Base-by-base conservation (phyloP, 2,329 filamentous ascomycete genomes). In the Neonectria ditissima region DNA sequence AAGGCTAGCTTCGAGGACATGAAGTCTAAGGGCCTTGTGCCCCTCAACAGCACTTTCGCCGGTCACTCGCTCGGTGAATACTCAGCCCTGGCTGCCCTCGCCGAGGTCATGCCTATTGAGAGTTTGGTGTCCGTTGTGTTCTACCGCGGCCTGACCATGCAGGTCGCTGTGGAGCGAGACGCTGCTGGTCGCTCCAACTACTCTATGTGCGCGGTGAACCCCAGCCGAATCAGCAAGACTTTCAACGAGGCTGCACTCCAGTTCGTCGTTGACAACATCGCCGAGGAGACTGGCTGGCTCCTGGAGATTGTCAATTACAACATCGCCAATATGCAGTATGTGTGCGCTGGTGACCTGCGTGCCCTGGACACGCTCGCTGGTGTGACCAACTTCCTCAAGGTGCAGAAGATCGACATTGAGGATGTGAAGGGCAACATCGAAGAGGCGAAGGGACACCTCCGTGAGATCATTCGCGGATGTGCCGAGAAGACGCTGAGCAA, bases 21-120 rank as follows among this genome's bases (percentile, higher is more conserved):
- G 96, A 93, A 93, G 76, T 88, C 94, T 74, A 98, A 97, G 87
- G 96, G 97, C 65, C 88, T 99, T 34, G 95, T 99, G 32, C 94
- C 97, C 73, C 88, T 93, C 63, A 95, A 98, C 83, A 97, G 93
- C 87, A 97, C 92, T 71, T 99, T 99, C 78, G 96, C 96, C 14
- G 96, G 96, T 70, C 96, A 99, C 84, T 99, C 97, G 1, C 89
- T 99, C 22, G 96, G 96, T 80, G 96, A 99, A 83, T 99, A 99
- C 85, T 97, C 94, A 67, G 96, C 96, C 10, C 89, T 99, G 67
- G 96, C 96, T 67, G 96, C 96, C 13, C 87, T 99, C 65, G 96
- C 97, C 11, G 95, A 99, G 76, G 96, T 99, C 77, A 97, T 99
- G 93, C 96, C 97, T n/a, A 99, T 99, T 75, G 96, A 99, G 85